A percentile compares a stretch with the other conserved stretches of the same genome.
Evolutionary conservation across 192 early-diverging fungal species (phyloP).

Genomic region (Geranomyces michiganensis): DNA sequence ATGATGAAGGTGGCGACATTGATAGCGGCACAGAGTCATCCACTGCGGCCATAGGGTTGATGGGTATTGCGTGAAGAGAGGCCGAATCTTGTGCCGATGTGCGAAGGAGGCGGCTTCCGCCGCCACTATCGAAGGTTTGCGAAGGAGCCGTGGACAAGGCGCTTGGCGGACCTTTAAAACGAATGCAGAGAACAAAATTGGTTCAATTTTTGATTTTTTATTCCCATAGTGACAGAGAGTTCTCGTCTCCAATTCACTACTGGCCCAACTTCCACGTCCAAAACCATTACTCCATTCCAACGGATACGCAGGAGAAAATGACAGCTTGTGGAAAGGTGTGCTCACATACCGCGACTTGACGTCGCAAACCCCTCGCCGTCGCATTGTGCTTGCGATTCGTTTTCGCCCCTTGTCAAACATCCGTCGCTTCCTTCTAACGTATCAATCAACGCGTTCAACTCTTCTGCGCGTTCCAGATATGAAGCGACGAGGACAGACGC

Average conservation of each 20-base stretch:
- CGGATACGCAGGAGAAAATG: too few species aligned
- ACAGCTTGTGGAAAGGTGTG: not conserved
- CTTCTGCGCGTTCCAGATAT: constrained; percentile 57
- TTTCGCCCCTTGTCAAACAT: not conserved
- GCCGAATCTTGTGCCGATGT: not conserved
- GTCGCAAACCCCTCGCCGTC: constrained; percentile 3
- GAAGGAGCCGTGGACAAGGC: too few species aligned
- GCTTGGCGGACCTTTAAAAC: too few species aligned
- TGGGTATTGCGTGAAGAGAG: not conserved
- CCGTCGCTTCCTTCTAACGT: not conserved
- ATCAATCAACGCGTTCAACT: constrained; percentile 36
- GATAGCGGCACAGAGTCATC: constrained; percentile 8
- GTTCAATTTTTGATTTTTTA: too few species aligned
- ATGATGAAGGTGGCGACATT: constrained; percentile 37
- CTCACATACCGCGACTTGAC: constrained; percentile 9
- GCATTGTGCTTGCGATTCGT: not conserved
- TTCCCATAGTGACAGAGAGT: too few species aligned
- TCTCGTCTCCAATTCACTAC: too few species aligned
- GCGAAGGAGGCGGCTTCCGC: not conserved
- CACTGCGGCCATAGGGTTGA: not conserved
- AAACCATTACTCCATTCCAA: too few species aligned
- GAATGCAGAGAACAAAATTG: too few species aligned
- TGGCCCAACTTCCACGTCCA: too few species aligned
- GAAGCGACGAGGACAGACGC: constrained; percentile 49
- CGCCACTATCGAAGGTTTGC: too few species aligned